Evolutionary conservation across 2,329 filamentous ascomycete species (phyloP), one percentile per base, ranked within the genome.

Genomic region (Thielaviopsis punctulata): DNA sequence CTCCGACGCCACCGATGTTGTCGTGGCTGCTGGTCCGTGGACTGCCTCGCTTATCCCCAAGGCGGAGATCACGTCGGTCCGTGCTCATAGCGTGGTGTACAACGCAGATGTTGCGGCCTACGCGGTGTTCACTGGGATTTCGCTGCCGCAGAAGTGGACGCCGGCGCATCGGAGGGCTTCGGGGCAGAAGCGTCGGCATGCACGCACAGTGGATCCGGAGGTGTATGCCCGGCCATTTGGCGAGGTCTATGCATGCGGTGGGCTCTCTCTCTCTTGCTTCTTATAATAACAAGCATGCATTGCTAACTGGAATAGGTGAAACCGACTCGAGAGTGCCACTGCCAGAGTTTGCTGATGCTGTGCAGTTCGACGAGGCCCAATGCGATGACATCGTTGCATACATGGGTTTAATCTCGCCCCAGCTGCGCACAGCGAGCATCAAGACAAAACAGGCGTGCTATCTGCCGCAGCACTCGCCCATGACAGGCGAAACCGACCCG

Each of bases 221-320:
- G 92, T 96, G 56, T 98, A 98, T 63, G 85, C 92, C 0, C 76
- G 92, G 3, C 89, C 89, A 0, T 84, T 87, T 63, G 77, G 84
- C 52, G 89, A 95, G 63, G 83, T 95, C 10, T 98, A 98, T 64
- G 89, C 87, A 0, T 98, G 92, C 62, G 92, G 88, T 75, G 60
- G n/a, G n/a, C n/a, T 52, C 69, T 62, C 9, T 7, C 18, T 18
- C n/a, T 19, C 13, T 30, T 45, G 12, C 21, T 25, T 43, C 12
- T 43, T 49, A 23, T 21, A 15, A 7, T 30, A 1, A 25, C 18
- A 8, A n/a, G 2, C 8, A 30, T 3, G 23, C 5, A 22, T 52
- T 12, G 18, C 39, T 19, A 45, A 10, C 8, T 2, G 3, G 8
- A 41, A 25, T 27, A 48, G 74, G 77, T 45, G 89, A 95, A 61